These are phyloP conservation scores for Ustilago trichophora DNA, from an alignment of 1,284 basidiomycete genomes.

Conservation along the genomic window DNA sequence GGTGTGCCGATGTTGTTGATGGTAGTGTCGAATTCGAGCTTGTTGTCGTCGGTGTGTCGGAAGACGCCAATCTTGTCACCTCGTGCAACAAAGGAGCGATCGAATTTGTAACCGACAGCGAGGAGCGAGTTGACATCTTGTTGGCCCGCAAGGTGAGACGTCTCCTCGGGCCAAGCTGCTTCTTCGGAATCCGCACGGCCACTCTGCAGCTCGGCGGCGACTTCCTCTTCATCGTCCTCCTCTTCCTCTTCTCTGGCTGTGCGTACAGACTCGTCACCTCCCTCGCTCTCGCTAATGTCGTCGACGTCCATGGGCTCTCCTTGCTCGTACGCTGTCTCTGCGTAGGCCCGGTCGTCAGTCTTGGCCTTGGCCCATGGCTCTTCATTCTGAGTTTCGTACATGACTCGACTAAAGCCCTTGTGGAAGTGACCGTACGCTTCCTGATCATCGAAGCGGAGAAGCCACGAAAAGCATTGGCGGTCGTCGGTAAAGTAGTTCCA, in stretches of 20 bases:
- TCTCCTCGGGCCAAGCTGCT: slow-evolving; percentile 38
- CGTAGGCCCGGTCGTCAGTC: slow-evolving; percentile 72
- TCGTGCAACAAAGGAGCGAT: slow-evolving; percentile 92
- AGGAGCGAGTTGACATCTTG: slow-evolving; percentile 79
- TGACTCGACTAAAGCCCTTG: slow-evolving; percentile 74
- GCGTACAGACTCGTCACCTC: slow-evolving; percentile 41
- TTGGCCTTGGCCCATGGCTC: slow-evolving; percentile 76
- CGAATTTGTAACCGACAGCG: slow-evolving; percentile 94
- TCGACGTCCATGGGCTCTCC: slow-evolving; percentile 80
- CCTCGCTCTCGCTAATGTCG: slow-evolving; percentile 53
- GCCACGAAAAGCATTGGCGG: slow-evolving; percentile 78
- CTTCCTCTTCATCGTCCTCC: slow-evolving; percentile 71
- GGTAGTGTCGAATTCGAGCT: slow-evolving; percentile 86
- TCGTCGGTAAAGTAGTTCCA: slow-evolving; percentile 78
- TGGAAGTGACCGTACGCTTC: slow-evolving; percentile 76
- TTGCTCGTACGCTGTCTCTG: slow-evolving; percentile 73
- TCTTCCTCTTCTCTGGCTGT: slow-evolving; percentile 64
- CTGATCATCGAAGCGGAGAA: slow-evolving; percentile 76
- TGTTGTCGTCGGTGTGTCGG: slow-evolving; percentile 78
- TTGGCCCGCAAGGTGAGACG: slow-evolving; percentile 31
- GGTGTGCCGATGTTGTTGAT: slow-evolving; percentile 85
- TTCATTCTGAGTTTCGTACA: slow-evolving; percentile 86
- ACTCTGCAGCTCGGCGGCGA: slow-evolving; percentile 67
- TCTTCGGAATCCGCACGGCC: slow-evolving; percentile 22
- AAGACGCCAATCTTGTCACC: slow-evolving; percentile 99